Conservation (phyloP, 2,329 filamentous ascomycete genomes). For the Zymoseptoria tritici region DNA sequence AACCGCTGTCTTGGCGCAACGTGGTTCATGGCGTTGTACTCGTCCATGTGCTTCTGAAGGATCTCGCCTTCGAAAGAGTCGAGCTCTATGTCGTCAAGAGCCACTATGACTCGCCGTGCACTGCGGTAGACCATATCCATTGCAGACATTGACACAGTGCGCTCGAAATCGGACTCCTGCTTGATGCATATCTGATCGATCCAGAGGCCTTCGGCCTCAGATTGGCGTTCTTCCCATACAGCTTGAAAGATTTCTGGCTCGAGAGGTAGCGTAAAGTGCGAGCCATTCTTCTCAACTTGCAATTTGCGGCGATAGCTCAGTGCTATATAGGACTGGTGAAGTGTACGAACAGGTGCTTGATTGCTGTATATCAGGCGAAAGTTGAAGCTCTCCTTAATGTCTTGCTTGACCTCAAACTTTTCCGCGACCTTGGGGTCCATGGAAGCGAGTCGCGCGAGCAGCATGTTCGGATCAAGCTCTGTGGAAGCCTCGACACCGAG, state of each 20-base stretch:
- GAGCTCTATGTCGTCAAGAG: constrained; percentile 36
- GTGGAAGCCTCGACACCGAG: constrained; percentile 21
- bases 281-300: constrained; percentile 23
- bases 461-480: constrained; percentile 11
- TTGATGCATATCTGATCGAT: constrained; percentile 41
- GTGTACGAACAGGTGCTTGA: constrained; percentile 26
- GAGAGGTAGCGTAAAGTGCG: constrained; percentile 35
- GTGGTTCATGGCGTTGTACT: constrained; percentile 28
- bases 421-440: constrained; percentile 20
- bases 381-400: constrained; percentile 25
- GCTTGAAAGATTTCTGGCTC: constrained; percentile 35
- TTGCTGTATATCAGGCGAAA: constrained; percentile 34
- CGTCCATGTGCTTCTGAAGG: constrained; percentile 33
- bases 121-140: constrained; percentile 39
- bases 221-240: constrained; percentile 32
- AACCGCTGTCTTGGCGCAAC: constrained; percentile 27
- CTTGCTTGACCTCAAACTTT: constrained; percentile 28
- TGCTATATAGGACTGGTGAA: constrained; percentile 37
- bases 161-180: constrained; percentile 35
- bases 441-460: constrained; percentile 18
- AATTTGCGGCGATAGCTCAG: constrained; percentile 38
- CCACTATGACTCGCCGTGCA: constrained; percentile 35
- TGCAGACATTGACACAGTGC: constrained; percentile 32
- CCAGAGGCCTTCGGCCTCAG: constrained; percentile 31
- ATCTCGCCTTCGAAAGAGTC: constrained; percentile 30